phyloP scores from a whole-genome alignment of 2,329 filamentous ascomycete species.

The Lachnum nothofagi region DNA sequence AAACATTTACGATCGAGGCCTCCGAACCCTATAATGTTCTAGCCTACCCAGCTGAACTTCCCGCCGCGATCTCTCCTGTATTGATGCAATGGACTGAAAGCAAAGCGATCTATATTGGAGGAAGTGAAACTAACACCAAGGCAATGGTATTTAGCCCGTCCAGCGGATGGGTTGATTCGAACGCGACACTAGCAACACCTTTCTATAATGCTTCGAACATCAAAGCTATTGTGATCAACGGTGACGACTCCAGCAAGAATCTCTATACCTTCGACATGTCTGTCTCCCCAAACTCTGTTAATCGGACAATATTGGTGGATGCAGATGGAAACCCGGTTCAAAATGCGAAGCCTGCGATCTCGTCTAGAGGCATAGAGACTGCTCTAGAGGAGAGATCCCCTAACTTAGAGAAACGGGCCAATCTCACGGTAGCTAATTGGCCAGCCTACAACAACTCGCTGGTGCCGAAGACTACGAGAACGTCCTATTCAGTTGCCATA shows the following conservation, averaged over 20 bases:
- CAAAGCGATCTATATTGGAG: constrained; percentile 70
- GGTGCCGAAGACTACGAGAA: constrained; percentile 60
- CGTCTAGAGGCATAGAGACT: constrained; percentile 4
- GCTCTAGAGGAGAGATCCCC: constrained; percentile 3
- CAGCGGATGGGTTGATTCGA: constrained; percentile 62
- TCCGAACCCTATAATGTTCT: constrained; percentile 58
- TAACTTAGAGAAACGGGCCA: constrained; percentile 31
- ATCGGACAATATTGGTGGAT: constrained; percentile 62
- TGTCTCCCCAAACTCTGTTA: constrained; percentile 68
- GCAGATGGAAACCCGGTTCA: constrained; percentile 51
- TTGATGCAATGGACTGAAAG: constrained; percentile 69
- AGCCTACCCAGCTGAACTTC: constrained; percentile 54
- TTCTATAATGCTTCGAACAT: constrained; percentile 55
- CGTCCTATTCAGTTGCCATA: constrained; percentile 66
- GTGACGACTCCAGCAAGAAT: constrained; percentile 71
- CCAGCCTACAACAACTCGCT: constrained; percentile 72
- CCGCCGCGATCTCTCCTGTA: constrained; percentile 63
- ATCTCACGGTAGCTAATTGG: constrained; percentile 60
- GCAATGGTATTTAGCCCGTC: constrained; percentile 67
- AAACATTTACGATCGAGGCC: constrained; percentile 70
- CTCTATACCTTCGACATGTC: constrained; percentile 74
- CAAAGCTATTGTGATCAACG: constrained; percentile 61
- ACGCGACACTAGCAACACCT: constrained; percentile 56
- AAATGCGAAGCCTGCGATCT: constrained; percentile 41
- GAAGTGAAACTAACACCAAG: constrained; percentile 57